Conservation (phyloP, 2,329 filamentous ascomycete species). For the Arthrobotrys conoides region DNA sequence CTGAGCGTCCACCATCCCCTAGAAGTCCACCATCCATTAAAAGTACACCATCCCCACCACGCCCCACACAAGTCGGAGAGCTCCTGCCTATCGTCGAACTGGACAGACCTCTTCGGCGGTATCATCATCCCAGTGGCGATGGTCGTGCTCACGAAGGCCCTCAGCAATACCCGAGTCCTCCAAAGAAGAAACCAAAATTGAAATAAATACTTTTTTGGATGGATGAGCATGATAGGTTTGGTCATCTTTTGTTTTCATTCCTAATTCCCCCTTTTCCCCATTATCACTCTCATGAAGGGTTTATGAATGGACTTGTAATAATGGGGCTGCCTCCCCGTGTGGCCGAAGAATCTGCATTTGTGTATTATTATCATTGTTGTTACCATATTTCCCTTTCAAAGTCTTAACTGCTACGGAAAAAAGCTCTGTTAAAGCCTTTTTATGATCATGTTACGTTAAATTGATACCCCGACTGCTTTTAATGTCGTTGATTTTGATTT, state of each 20-base stretch:
- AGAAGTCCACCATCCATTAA: too few species aligned
- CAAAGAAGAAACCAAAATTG: too few species aligned
- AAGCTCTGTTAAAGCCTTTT: neutral
- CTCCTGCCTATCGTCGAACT: too few species aligned
- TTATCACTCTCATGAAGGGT: neutral
- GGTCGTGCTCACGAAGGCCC: too few species aligned
- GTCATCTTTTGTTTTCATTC: neutral
- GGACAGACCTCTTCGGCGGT: too few species aligned
- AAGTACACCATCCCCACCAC: too few species aligned
- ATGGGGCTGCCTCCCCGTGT: neutral
- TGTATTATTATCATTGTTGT: neutral
- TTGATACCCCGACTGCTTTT: conserved; percentile 19
- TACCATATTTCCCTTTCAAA: neutral
- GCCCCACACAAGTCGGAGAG: too few species aligned
- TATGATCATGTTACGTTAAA: neutral
- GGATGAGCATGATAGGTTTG: neutral
- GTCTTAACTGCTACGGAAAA: neutral
- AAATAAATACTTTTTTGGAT: too few species aligned
- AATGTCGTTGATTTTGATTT: neutral
- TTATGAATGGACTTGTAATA: neutral
- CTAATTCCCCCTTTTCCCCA: neutral
- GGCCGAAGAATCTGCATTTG: neutral
- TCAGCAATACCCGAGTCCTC: too few species aligned
- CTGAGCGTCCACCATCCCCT: too few species aligned
- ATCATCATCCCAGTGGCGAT: too few species aligned